Conservation (phyloP, 805 yeast genomes). For the Kuraishia hungarica region DNA sequence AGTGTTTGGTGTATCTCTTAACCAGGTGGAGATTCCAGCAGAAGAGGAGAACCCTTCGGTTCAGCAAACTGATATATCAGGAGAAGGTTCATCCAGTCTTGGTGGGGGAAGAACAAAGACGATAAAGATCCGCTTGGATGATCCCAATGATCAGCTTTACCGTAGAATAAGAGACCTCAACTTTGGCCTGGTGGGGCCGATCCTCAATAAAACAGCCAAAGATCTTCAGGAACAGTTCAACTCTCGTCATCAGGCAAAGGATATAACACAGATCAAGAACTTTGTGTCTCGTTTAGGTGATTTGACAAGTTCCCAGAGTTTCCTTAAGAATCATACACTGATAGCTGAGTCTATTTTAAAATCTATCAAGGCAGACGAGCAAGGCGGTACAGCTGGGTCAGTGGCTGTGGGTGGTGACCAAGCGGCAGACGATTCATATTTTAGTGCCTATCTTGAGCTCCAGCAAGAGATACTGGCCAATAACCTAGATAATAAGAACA, state of each 20-base stretch:
- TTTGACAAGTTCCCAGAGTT: slow-evolving; percentile 58
- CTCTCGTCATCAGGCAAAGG: slow-evolving; percentile 43
- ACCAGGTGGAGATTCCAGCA: slow-evolving; percentile 18
- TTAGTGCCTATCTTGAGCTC: slow-evolving; percentile 43
- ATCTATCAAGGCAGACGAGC: slow-evolving; percentile 27
- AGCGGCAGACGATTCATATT: slow-evolving; percentile 15
- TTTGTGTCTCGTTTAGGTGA: slow-evolving; percentile 65
- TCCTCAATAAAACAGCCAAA: slow-evolving; percentile 63
- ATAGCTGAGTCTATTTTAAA: slow-evolving; percentile 60
- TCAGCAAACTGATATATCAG: not conserved
- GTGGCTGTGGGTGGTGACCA: slow-evolving; percentile 2
- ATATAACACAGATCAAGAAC: slow-evolving; percentile 56
- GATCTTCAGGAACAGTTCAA: slow-evolving; percentile 63
- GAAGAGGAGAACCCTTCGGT: slow-evolving; percentile 4
- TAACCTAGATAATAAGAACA: slow-evolving; percentile 31
- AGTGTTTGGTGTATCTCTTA: slow-evolving; percentile 40
- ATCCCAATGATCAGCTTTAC: slow-evolving; percentile 37
- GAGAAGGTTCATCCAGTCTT: not conserved
- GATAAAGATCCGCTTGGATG: slow-evolving; percentile 16
- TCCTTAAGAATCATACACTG: slow-evolving; percentile 63
- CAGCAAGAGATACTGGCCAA: slow-evolving; percentile 66
- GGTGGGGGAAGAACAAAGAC: slow-evolving; percentile 4
- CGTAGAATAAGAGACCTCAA: slow-evolving; percentile 52
- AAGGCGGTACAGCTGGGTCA: slow-evolving; percentile 11
- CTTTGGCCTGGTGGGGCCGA: slow-evolving; percentile 72